Evolutionary conservation across 306 rosid species (phyloP).

Genomic region (Castanea mollissima): DNA sequence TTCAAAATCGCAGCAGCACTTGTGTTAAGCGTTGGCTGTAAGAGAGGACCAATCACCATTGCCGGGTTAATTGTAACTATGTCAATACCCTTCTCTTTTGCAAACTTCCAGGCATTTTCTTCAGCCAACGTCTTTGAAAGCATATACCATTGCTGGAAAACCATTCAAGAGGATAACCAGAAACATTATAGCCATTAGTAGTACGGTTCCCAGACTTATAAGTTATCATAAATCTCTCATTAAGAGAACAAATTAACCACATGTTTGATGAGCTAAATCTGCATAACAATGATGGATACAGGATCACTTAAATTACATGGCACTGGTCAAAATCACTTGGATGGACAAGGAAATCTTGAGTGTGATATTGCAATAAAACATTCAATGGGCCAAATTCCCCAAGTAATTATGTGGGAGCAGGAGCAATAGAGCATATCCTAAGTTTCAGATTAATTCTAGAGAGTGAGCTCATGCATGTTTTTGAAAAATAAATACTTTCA

Average conservation of each 20-base stretch:
- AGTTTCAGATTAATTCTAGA: neutral
- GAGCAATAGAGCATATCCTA: neutral
- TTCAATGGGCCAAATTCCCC: neutral
- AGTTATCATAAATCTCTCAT: neutral
- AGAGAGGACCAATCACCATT: conserved; percentile 75
- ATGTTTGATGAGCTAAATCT: neutral
- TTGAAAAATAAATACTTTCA: neutral
- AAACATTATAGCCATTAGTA: conserved; percentile 5
- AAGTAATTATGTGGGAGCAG: neutral
- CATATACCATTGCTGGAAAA: conserved; percentile 62
- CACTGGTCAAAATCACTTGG: neutral
- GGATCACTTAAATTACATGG: neutral
- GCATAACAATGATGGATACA: neutral
- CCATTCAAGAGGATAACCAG: conserved; percentile 1
- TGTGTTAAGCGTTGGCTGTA: conserved; percentile 67
- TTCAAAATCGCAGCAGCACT: conserved; percentile 49
- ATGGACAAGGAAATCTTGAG: neutral
- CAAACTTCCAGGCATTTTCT: conserved; percentile 88
- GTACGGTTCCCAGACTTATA: neutral
- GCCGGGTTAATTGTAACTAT: conserved; percentile 68
- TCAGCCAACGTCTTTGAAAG: conserved; percentile 89
- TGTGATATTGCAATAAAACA: neutral
- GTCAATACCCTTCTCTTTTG: conserved; percentile 64
- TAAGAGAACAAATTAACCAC: neutral
- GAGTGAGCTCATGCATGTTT: neutral